A percentile compares a stretch with the other conserved stretches of the same genome.
Evolutionary conservation across 1,139 yeast species (phyloP).

Genomic region (Candida tropicalis): DNA sequence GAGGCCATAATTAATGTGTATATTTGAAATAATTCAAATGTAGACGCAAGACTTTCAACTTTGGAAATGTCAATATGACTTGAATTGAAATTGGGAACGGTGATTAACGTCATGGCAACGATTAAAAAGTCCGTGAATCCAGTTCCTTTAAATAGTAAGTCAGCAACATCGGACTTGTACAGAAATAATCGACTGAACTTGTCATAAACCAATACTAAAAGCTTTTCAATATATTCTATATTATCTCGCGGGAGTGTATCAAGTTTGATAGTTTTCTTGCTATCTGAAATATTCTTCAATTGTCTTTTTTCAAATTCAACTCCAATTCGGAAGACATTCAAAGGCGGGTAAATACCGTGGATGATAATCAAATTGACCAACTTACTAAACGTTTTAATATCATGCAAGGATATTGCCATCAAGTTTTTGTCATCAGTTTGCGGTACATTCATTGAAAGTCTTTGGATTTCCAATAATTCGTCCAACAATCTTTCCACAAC

Average conservation of each 20-base stretch:
- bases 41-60: slow-evolving; percentile 44
- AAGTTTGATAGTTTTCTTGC: slow-evolving; percentile 26
- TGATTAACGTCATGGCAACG: slow-evolving; percentile 53
- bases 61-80: slow-evolving; percentile 14
- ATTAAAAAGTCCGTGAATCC: slow-evolving; percentile 73
- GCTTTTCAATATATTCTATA: slow-evolving; percentile 20
- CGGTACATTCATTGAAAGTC: slow-evolving; percentile 27
- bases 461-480: slow-evolving; percentile 39
- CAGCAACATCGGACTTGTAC: slow-evolving; percentile 50
- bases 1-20: slow-evolving; percentile 55
- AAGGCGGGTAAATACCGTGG: slow-evolving; percentile 70
- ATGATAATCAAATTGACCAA: slow-evolving; percentile 64
- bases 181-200: slow-evolving; percentile 37
- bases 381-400: slow-evolving; percentile 71
- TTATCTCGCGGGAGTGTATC: slow-evolving; percentile 17
- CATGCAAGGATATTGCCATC: slow-evolving; percentile 78
- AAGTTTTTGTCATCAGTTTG: slow-evolving; percentile 36
- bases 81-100: slow-evolving; percentile 38
- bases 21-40: slow-evolving; percentile 60
- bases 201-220: slow-evolving; percentile 39
- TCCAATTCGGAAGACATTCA: slow-evolving; percentile 57
- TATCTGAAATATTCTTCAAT: slow-evolving; percentile 44
- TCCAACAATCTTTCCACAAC: slow-evolving; percentile 34
- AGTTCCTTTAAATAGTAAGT: slow-evolving; percentile 64
- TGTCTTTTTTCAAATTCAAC: slow-evolving; percentile 66